Evolutionary conservation across 352 stramenopile species (phyloP).

Genomic region (Phytophthora syringae): DNA sequence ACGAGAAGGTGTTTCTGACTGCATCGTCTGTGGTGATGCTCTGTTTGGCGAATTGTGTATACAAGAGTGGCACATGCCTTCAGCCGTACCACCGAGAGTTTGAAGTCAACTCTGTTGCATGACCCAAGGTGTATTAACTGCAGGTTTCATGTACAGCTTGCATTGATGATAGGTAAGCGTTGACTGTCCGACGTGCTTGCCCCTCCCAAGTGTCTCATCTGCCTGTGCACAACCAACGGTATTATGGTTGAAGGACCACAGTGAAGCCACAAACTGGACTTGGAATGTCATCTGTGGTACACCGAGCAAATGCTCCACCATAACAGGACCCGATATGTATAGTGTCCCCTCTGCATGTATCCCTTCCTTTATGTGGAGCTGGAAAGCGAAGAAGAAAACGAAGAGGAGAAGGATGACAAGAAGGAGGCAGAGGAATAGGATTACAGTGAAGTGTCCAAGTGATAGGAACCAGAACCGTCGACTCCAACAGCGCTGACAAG

Average conservation of each 20-base stretch:
- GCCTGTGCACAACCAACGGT: not conserved
- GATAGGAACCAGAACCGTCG: not conserved
- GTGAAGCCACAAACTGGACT: not conserved
- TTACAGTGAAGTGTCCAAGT: not conserved
- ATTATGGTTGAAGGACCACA: conserved; percentile 1
- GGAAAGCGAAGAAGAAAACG: conserved; percentile 3
- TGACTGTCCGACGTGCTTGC: no score
- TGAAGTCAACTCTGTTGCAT: no score
- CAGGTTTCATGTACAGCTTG: no score
- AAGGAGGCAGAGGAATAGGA: conserved; percentile 1
- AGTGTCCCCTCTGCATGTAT: not conserved
- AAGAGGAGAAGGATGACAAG: not conserved
- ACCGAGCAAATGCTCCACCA: not conserved
- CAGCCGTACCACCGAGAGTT: no score
- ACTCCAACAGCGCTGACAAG: not conserved
- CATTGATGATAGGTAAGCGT: no score
- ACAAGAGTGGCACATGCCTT: no score
- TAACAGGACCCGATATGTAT: not conserved
- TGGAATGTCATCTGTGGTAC: not conserved
- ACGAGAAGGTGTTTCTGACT: no score
- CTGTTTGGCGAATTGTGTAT: no score
- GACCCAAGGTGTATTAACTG: no score
- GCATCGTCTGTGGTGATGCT: no score
- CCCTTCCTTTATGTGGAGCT: not conserved
- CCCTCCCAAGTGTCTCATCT: no score